Base-by-base conservation (phyloP, 164 flowering plant genomes). In the Vitis labrusca region DNA sequence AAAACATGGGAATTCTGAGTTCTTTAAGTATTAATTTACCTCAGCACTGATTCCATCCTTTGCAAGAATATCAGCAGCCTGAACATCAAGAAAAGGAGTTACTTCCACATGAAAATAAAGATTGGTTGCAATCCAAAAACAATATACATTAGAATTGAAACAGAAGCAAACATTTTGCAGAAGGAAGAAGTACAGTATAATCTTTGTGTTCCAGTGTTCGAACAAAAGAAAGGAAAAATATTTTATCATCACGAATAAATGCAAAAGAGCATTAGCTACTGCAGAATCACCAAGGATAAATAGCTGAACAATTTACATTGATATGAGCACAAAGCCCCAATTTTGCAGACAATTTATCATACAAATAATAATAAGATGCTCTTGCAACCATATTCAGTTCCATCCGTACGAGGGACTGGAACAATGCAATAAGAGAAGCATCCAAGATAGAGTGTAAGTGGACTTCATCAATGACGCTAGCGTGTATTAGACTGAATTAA, bases 21-120 rank as follows among this genome's bases (percentile, higher is more conserved):
- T 57, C 19, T 56, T 53, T 11, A 10, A 44, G 12, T 15, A 14
- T n/a, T 16, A 37, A 49, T 59, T 76, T 85, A 95, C 99, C 98
- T 95, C 98, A 52, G 97, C 97, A 77, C 84, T 83, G 48, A 95
- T 91, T 77, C 98, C 98, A 67, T 95, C 99, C 77, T 91, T 89
- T 29, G 89, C 84, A 55, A 95, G 96, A 62, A 88, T 81, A 50
- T 95, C 99, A 59, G 97, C 98, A 15, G 99, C 99, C 99, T 96
- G 89, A 58, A 74, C 27, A 67, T 5, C 63, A 78, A 69, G 10
- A 32, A 32, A 50, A 14, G 14, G 2, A 55, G 61, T 56, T 15
- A 15, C 32, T 50, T 63, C 1, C 59, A 69, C n/a, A 52, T 58
- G 16, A 64, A 65, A n/a, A 64, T 47, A n/a, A 3, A 17, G 57